phyloP scores from a whole-genome alignment of 2,329 filamentous ascomycete species.

The Moelleriella libera region DNA sequence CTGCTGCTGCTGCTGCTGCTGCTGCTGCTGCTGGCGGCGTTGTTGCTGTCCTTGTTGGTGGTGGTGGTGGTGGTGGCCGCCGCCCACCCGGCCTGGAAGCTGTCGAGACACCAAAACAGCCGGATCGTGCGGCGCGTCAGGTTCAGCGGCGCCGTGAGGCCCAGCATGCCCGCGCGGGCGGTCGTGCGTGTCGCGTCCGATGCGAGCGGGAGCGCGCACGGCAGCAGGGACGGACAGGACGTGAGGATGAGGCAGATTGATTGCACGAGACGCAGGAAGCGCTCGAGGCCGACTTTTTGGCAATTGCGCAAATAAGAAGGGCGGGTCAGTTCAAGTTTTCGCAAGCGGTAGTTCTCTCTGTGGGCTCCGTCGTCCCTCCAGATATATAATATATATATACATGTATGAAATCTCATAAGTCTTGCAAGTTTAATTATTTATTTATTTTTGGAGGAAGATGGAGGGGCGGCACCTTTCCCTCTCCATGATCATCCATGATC shows the following conservation, averaged over 20 bases:
- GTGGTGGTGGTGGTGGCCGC: no score
- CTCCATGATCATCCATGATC: no score
- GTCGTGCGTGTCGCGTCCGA: slow-evolving; percentile 1
- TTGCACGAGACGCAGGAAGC: slow-evolving; percentile 44
- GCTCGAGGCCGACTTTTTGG: slow-evolving; percentile 44
- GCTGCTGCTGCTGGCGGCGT: no score
- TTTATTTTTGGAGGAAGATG: no score
- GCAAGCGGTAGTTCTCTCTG: not conserved
- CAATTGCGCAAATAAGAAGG: not conserved
- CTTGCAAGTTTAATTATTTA: no score
- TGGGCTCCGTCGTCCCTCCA: no score
- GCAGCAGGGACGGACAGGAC: slow-evolving; percentile 26
- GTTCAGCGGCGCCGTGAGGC: slow-evolving; percentile 27
- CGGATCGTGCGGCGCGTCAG: slow-evolving; percentile 49
- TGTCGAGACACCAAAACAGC: slow-evolving; percentile 52
- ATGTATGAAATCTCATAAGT: no score
- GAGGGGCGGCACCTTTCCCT: no score
- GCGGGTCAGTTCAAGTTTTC: not conserved
- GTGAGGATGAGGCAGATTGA: slow-evolving; percentile 32
- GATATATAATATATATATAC: no score
- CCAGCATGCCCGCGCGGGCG: slow-evolving; percentile 17
- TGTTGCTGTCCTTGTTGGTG: slow-evolving; percentile 13
- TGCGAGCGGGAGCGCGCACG: slow-evolving; percentile 7
- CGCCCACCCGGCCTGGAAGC: slow-evolving; percentile 35
- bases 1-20: no score